Percentiles rank a stretch among this genome's conserved stretches.
Conservation (phyloP, 345 rosid genomes). For the Geranium rotundifolium region DNA sequence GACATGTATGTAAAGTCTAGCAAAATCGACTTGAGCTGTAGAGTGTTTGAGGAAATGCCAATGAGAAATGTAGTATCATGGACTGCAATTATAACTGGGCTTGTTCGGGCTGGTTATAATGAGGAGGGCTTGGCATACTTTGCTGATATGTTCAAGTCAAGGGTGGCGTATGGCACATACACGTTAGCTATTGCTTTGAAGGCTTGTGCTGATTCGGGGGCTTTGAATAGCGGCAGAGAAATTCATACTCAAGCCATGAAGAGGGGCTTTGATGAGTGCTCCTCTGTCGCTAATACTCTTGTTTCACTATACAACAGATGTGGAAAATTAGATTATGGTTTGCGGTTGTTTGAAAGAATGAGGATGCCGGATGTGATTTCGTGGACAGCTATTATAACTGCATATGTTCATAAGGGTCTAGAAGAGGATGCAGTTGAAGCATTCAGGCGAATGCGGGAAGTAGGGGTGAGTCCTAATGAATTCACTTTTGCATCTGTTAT, state of each 20-base stretch:
- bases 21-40: slow-evolving; percentile 34
- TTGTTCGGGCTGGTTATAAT: slow-evolving; percentile 49
- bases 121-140: slow-evolving; percentile 50
- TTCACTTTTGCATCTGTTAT: slow-evolving; percentile 60
- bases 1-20: slow-evolving; percentile 61
- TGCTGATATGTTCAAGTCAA: slow-evolving; percentile 48
- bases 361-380: slow-evolving; percentile 54
- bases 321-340: slow-evolving; percentile 51
- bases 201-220: slow-evolving; percentile 64
- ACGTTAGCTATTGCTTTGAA: slow-evolving; percentile 57
- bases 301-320: slow-evolving; percentile 67
- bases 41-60: slow-evolving; percentile 60
- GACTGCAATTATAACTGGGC: slow-evolving; percentile 73
- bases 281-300: slow-evolving; percentile 66
- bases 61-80: slow-evolving; percentile 56
- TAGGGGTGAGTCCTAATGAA: slow-evolving; percentile 51
- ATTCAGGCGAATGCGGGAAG: slow-evolving; percentile 44
- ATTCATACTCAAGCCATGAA: slow-evolving; percentile 54
- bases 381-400: slow-evolving; percentile 59
- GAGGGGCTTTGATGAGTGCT: slow-evolving; percentile 36
- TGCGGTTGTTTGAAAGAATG: slow-evolving; percentile 51
- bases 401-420: slow-evolving; percentile 46
- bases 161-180: slow-evolving; percentile 37
- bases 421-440: slow-evolving; percentile 47
- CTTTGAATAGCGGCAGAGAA: slow-evolving; percentile 53